phyloP scores from a whole-genome alignment of 1,139 yeast genomes.

The Neolecta irregularis region DNA sequence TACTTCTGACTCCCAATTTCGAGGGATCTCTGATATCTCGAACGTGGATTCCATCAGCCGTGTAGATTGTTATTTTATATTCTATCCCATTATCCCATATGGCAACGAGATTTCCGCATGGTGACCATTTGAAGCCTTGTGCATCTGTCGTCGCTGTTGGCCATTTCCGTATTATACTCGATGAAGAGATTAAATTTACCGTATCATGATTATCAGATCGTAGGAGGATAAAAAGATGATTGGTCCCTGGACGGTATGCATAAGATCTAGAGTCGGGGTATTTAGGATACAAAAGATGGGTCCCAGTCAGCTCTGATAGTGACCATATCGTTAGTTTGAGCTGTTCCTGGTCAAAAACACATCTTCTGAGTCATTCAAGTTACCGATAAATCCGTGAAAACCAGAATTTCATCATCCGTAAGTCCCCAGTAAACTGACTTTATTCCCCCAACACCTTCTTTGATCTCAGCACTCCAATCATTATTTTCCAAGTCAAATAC shows the following conservation, averaged over 20 bases:
- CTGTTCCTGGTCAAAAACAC: slow-evolving; percentile 10
- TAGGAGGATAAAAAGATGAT: slow-evolving; percentile 14
- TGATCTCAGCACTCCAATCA: slow-evolving; percentile 6
- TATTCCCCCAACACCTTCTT: slow-evolving; percentile 14
- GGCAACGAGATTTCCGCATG: slow-evolving; percentile 18
- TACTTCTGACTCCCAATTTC: slow-evolving; percentile 7
- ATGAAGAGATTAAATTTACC: slow-evolving; percentile 10
- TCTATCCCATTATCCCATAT: slow-evolving; percentile 15
- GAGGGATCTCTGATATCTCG: slow-evolving; percentile 9
- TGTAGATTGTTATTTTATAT: slow-evolving; percentile 14
- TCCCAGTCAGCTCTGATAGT: slow-evolving; percentile 3
- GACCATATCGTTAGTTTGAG: slow-evolving; percentile 14
- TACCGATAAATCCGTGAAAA: slow-evolving; percentile 15
- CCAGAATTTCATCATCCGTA: slow-evolving; percentile 14
- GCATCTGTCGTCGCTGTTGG: slow-evolving; percentile 14
- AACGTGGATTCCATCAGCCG: slow-evolving; percentile 12
- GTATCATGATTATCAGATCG: slow-evolving; percentile 15
- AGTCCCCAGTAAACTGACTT: slow-evolving; percentile 15
- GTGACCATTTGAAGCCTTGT: slow-evolving; percentile 17
- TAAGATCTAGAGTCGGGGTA: neutral
- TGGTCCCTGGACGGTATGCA: slow-evolving; percentile 13
- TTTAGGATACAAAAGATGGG: slow-evolving; percentile 7
- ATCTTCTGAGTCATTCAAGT: slow-evolving; percentile 8
- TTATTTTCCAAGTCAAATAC: slow-evolving; percentile 14
- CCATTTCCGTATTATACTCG: slow-evolving; percentile 3